Conservation (phyloP, 768 basidiomycete genomes). For the Psilocybe sp. region DNA sequence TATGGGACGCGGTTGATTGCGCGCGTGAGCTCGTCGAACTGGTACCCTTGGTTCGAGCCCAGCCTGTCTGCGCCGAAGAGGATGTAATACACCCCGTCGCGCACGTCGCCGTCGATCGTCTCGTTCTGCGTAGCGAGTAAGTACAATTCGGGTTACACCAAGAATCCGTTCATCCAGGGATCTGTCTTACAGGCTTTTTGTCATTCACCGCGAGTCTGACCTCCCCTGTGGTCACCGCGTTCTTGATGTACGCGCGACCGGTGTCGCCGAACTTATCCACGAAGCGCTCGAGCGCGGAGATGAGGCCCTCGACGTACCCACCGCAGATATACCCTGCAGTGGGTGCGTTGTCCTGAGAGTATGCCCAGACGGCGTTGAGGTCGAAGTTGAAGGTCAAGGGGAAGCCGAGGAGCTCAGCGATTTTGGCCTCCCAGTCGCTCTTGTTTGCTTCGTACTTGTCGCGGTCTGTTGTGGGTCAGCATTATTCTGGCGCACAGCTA, state of each 20-base stretch:
- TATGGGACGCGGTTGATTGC: slow-evolving; percentile 32
- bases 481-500: neutral
- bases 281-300: slow-evolving; percentile 26
- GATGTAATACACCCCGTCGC: slow-evolving; percentile 38
- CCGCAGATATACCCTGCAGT: slow-evolving; percentile 22
- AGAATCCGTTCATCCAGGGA: neutral
- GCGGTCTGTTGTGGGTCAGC: slow-evolving; percentile 24
- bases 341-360: slow-evolving; percentile 19
- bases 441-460: slow-evolving; percentile 36
- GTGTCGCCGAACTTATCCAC: slow-evolving; percentile 30
- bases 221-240: slow-evolving; percentile 30
- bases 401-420: slow-evolving; percentile 25
- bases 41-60: slow-evolving; percentile 27
- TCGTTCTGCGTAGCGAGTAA: slow-evolving; percentile 19
- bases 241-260: slow-evolving; percentile 36
- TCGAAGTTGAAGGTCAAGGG: slow-evolving; percentile 32
- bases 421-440: slow-evolving; percentile 29
- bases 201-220: slow-evolving; percentile 31
- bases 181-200: slow-evolving; percentile 22
- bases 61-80: slow-evolving; percentile 31
- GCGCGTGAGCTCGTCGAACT: slow-evolving; percentile 22
- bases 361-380: slow-evolving; percentile 33
- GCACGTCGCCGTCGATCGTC: slow-evolving; percentile 31
- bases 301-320: slow-evolving; percentile 37
- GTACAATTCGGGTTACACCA: neutral